Evolutionary conservation across 495 filamentous ascomycete genomes (phyloP).

Genomic region (Hypoxylon lienhwacheense): DNA sequence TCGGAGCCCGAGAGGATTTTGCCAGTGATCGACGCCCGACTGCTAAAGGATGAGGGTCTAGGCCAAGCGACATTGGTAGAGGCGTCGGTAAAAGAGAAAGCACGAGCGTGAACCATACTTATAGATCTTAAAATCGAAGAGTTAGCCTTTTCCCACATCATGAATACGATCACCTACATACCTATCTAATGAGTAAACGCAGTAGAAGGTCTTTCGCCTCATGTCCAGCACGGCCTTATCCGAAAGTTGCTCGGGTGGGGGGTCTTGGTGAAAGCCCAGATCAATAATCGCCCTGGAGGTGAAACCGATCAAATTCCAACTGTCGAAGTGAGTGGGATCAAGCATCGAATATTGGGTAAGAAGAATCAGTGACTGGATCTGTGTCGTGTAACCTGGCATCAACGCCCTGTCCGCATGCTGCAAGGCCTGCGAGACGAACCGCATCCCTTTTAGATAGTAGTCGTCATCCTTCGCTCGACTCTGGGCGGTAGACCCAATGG

Average conservation of each 20-base stretch:
- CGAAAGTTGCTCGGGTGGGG: slow-evolving; percentile 62
- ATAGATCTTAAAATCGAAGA: slow-evolving; percentile 63
- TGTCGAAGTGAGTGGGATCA: slow-evolving; percentile 85
- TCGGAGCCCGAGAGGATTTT: slow-evolving; percentile 53
- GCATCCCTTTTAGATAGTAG: slow-evolving; percentile 63
- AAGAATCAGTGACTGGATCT: slow-evolving; percentile 82
- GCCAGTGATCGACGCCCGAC: slow-evolving; percentile 39
- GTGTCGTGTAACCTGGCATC: slow-evolving; percentile 74
- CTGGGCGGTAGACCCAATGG: slow-evolving; percentile 70
- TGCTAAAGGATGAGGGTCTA: slow-evolving; percentile 40
- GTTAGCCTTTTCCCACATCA: slow-evolving; percentile 1
- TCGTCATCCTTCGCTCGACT: slow-evolving; percentile 68
- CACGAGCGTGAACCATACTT: slow-evolving; percentile 74
- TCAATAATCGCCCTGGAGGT: slow-evolving; percentile 83
- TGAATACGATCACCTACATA: slow-evolving; percentile 40
- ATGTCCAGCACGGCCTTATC: slow-evolving; percentile 69
- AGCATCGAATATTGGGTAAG: slow-evolving; percentile 86
- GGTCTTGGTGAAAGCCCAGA: slow-evolving; percentile 86
- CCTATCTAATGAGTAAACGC: slow-evolving; percentile 85
- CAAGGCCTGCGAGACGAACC: slow-evolving; percentile 69
- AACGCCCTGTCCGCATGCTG: slow-evolving; percentile 77
- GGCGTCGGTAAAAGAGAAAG: slow-evolving; percentile 90
- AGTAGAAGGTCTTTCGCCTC: slow-evolving; percentile 79
- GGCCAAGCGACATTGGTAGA: slow-evolving; percentile 71
- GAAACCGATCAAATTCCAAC: slow-evolving; percentile 87